Conservation (phyloP, 1,284 basidiomycete species). For the Inonotus obliquus region DNA sequence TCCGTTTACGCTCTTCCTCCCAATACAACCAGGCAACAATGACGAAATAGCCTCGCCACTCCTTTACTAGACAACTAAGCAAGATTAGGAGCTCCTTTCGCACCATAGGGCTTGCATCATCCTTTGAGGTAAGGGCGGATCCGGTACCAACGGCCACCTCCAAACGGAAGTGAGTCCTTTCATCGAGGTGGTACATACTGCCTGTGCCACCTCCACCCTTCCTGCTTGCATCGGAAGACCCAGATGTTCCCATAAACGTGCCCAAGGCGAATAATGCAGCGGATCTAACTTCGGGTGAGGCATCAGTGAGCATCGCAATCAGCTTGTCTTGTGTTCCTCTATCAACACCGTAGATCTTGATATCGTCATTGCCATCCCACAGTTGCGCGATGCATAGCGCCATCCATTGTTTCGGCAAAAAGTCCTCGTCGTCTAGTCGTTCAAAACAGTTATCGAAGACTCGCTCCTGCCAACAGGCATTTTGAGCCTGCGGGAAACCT, state of each 20-base stretch:
- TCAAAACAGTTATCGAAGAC: conserved; percentile 91
- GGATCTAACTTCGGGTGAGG: conserved; percentile 89
- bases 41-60: conserved; percentile 95
- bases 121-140: conserved; percentile 76
- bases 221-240: conserved; percentile 60
- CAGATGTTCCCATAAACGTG: conserved; percentile 90
- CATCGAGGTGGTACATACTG: conserved; percentile 77
- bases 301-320: conserved; percentile 79
- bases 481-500: conserved; percentile 84
- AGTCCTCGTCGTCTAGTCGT: conserved; percentile 86
- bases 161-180: conserved; percentile 75
- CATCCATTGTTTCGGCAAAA: conserved; percentile 91
- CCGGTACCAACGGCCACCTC: conserved; percentile 77
- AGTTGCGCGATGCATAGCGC: conserved; percentile 92
- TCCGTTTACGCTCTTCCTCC: conserved; percentile 75
- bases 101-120: conserved; percentile 95
- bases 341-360: conserved; percentile 83
- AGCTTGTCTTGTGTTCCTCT: conserved; percentile 84
- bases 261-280: conserved; percentile 91
- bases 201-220: conserved; percentile 84
- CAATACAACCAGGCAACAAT: conserved; percentile 95
- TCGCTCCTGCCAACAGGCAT: conserved; percentile 78
- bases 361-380: conserved; percentile 92
- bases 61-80: conserved; percentile 89
- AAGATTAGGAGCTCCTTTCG: conserved; percentile 92